Evolutionary conservation across 108 stramenopile species (phyloP), one percentile per base, ranked within the genome.

Genomic region (Cyclotella baltica): DNA sequence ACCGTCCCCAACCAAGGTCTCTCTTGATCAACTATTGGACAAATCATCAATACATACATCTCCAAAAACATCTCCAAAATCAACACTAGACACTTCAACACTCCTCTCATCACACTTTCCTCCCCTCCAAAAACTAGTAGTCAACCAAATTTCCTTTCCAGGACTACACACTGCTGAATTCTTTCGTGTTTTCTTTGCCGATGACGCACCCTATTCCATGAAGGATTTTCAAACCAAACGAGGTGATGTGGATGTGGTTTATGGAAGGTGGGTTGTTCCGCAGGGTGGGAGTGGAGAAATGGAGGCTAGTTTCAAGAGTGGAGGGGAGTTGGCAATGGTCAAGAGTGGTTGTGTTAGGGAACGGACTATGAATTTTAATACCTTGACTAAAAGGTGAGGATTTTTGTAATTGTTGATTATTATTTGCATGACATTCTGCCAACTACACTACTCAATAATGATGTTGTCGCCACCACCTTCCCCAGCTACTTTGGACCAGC

Each of bases 141-240:
- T 90, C n/a, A 69, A 70, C n/a, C 40, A 79, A 52, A 80, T 87
- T 6, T 66, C 81, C 50, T 87, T 95, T 34, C 71, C 67, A 0
- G 89, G 88, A 15, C 78, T 95, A 11, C 77, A 90, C 64, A 64
- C 81, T 19, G 87, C 87, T 0, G 62, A 91, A 34, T 90, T 95
- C 64, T 95, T 95, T 62, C 70, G 85, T 66, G 90, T 95, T 0
- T 95, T 95, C 57, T 92, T 90, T 50, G 83, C 88, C 25, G 90
- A 95, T 35, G 74, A 90, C 52, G 94, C 94, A 20, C 94, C 94
- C 0, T 93, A 88, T 65, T 85, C 76, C 29, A 91, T 90, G 79
- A 76, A 23, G 50, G 92, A 92, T 31, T 92, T 92, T 75, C 94
- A 95, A 62, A 75, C 69, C 28, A 80, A 86, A 38, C 70, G 89